Evolutionary conservation across 1,284 basidiomycete genomes (phyloP).

Genomic region (Gomphus bonarii): DNA sequence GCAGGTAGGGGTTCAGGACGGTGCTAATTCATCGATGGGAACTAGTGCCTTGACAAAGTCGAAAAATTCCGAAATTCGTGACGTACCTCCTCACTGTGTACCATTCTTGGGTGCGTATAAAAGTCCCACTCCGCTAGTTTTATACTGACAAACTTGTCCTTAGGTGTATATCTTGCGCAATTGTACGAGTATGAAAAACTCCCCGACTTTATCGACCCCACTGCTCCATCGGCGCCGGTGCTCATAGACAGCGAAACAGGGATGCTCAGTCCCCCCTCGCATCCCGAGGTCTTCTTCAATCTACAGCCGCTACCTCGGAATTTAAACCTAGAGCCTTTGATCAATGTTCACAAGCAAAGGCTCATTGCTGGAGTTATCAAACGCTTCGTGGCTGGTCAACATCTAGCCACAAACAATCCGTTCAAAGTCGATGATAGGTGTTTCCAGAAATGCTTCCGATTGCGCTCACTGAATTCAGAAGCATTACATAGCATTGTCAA

Average conservation of each 20-base stretch:
- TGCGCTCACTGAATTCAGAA: constrained; percentile 51
- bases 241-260: constrained; percentile 51
- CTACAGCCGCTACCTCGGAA: constrained; percentile 57
- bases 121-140: constrained; percentile 14
- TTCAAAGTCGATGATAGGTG: constrained; percentile 63
- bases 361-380: constrained; percentile 70
- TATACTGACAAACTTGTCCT: constrained; percentile 8
- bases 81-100: constrained; percentile 43
- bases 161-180: constrained; percentile 72
- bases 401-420: constrained; percentile 61
- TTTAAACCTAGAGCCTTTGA: constrained; percentile 76
- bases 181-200: constrained; percentile 55
- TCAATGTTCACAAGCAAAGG: constrained; percentile 84
- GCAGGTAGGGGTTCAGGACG: constrained; percentile 34
- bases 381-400: constrained; percentile 68
- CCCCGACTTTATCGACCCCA: constrained; percentile 77
- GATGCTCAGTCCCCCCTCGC: constrained; percentile 53
- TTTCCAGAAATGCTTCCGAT: constrained; percentile 63
- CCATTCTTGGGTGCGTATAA: constrained; percentile 73
- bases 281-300: constrained; percentile 66
- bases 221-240: constrained; percentile 59
- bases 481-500: constrained; percentile 26
- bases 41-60: constrained; percentile 28
- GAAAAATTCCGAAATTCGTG: constrained; percentile 34
- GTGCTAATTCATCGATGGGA: constrained; percentile 31